Conservation (phyloP, 192 early-diverging fungal species). For the Geosiphon pyriformis region DNA sequence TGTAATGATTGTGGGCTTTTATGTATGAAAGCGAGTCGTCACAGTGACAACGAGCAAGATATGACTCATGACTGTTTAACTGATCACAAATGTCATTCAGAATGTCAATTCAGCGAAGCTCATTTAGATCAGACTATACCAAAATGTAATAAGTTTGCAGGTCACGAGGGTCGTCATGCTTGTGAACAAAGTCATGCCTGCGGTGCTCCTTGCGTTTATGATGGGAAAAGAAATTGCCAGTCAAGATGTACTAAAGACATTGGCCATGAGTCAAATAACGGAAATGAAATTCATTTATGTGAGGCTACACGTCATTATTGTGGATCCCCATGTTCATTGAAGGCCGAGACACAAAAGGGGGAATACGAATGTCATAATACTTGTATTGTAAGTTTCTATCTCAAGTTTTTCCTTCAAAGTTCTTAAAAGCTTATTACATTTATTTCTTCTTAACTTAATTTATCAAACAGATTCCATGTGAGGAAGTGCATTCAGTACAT, state of each 20-base stretch:
- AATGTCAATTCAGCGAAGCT: slow-evolving; percentile 10
- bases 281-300: slow-evolving; percentile 18
- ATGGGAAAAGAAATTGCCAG: slow-evolving; percentile 13
- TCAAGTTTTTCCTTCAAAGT: background rate
- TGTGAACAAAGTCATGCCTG: slow-evolving; percentile 14
- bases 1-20: slow-evolving; percentile 12
- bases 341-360: slow-evolving; percentile 7
- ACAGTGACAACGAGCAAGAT: background rate
- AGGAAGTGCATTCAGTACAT: background rate
- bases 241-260: slow-evolving; percentile 22
- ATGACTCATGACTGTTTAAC: slow-evolving; percentile 21
- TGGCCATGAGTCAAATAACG: slow-evolving; percentile 4
- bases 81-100: slow-evolving; percentile 19
- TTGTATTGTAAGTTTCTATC: background rate
- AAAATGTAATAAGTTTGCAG: slow-evolving; percentile 13
- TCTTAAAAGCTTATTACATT: background rate
- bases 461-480: background rate
- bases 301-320: slow-evolving; percentile 24
- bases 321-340: slow-evolving; percentile 22
- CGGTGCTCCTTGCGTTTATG: background rate
- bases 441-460: background rate
- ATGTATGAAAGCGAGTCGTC: slow-evolving; percentile 21
- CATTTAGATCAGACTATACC: slow-evolving; percentile 12
- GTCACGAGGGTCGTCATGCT: slow-evolving; percentile 13
- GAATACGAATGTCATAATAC: slow-evolving; percentile 13